Evolutionary conservation across 1,284 basidiomycete genomes (phyloP), one percentile per base, ranked within the genome.

Genomic region (Austropuccinia psidii): DNA sequence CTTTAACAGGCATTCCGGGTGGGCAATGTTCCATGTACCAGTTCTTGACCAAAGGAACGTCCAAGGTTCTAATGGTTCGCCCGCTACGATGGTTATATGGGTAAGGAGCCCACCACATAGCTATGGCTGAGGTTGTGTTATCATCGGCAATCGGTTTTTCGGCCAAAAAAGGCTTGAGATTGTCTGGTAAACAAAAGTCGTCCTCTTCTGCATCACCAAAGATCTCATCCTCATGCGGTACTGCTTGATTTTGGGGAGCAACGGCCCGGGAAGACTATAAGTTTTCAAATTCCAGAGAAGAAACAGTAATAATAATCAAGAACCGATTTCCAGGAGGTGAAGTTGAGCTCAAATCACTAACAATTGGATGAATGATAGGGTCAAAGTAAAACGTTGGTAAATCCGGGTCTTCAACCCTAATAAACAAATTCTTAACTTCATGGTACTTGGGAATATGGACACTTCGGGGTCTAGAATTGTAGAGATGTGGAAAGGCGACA

Each of bases 361-460:
- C 80, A 80, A 98, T 97, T 35, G 80, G 80, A 73, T 81, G 79
- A 82, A 99, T 95, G 76, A 98, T 87, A 0, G 96, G 95, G 81
- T 98, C 96, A 79, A 96, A 99, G 84, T 98, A 98, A 84, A 99
- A 99, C 0, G 96, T 93, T n/a, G 96, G 96, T 27, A 98, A 85
- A 82, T 99, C 94, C 41, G 96, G 96, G 80, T 98, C 95, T 77
- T 99, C 96, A 27, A 95, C 97, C 75, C 94, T 91, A 81, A 99
- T 97, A 83, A 96, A 99, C 73, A 98, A 92, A 78, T 91, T 98
- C 85, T 98, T 98, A 21, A 93, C 91, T 60, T 86, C 86, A 81
- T 99, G 96, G 81, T 98, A 98, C 58, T 65, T 67, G 21, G 91
- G 90, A 73, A 98, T 90, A 73, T 87, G 89, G 68, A 99, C 93